Evolutionary conservation across 1,139 yeast genomes (phyloP).

Genomic region (Candida tetrigidarum): DNA sequence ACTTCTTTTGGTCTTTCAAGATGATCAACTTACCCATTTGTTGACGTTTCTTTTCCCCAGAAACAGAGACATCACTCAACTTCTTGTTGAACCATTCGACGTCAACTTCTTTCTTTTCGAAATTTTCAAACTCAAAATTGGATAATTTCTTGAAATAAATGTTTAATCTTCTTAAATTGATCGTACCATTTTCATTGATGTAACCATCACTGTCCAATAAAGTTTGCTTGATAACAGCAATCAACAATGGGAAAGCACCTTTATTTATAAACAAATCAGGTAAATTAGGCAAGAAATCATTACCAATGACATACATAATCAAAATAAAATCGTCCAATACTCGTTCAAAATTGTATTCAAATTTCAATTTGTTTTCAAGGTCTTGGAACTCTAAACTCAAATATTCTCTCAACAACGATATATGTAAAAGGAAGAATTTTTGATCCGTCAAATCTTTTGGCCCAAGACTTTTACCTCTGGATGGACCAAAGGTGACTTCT

Average conservation of each 20-base stretch:
- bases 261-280: slow-evolving; percentile 93
- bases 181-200: slow-evolving; percentile 79
- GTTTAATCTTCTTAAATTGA: slow-evolving; percentile 72
- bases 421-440: slow-evolving; percentile 79
- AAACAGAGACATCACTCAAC: slow-evolving; percentile 75
- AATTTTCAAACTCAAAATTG: slow-evolving; percentile 77
- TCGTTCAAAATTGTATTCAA: slow-evolving; percentile 85
- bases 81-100: slow-evolving; percentile 91
- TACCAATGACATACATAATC: slow-evolving; percentile 93
- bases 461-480: slow-evolving; percentile 36
- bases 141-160: slow-evolving; percentile 74
- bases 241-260: slow-evolving; percentile 91
- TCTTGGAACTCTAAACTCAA: slow-evolving; percentile 83
- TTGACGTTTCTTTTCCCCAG: slow-evolving; percentile 71
- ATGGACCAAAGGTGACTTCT: slow-evolving; percentile 88
- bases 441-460: slow-evolving; percentile 71
- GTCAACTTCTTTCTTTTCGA: slow-evolving; percentile 81
- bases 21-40: slow-evolving; percentile 68
- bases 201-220: slow-evolving; percentile 81
- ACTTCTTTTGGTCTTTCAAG: slow-evolving; percentile 72
- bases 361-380: slow-evolving; percentile 61
- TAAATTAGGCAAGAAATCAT: slow-evolving; percentile 97
- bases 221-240: slow-evolving; percentile 85
- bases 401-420: slow-evolving; percentile 89
- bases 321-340: slow-evolving; percentile 91